A percentile compares a stretch with the other conserved stretches of the same genome.
These are phyloP conservation scores for Hypoxylon sp. DNA, from an alignment of 2,329 filamentous ascomycete species.

Conservation along the genomic window DNA sequence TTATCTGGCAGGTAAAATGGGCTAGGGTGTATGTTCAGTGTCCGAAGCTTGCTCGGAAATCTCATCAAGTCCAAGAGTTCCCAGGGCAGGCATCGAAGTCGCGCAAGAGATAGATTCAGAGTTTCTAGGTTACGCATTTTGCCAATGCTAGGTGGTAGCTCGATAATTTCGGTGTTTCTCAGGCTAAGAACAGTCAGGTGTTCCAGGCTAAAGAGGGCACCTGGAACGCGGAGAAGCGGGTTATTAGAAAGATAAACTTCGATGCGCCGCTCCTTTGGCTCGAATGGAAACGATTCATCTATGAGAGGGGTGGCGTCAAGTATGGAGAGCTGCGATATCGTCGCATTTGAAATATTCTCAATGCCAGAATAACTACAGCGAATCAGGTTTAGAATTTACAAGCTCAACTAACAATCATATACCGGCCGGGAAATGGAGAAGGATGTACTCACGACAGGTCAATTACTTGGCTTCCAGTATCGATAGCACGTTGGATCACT, in stretches of 20 bases:
- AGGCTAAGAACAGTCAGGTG: constrained; percentile 76
- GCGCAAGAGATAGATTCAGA: constrained; percentile 77
- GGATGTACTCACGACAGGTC: constrained; percentile 71
- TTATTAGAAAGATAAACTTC: constrained; percentile 75
- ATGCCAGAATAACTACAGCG: constrained; percentile 62
- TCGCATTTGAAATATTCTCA: constrained; percentile 68
- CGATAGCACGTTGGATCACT: constrained; percentile 68
- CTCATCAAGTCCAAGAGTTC: constrained; percentile 73
- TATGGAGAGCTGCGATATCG: constrained; percentile 69
- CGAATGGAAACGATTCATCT: constrained; percentile 71
- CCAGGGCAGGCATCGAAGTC: constrained; percentile 71
- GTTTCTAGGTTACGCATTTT: constrained; percentile 71
- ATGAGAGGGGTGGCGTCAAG: constrained; percentile 70
- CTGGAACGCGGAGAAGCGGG: constrained; percentile 68
- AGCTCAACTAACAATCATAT: not conserved
- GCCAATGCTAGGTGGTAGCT: constrained; percentile 73
- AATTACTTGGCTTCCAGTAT: constrained; percentile 71
- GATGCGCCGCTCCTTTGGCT: constrained; percentile 70
- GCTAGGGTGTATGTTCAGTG: constrained; percentile 74
- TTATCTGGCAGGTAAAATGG: constrained; percentile 66
- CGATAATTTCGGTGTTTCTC: constrained; percentile 72
- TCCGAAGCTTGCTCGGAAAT: constrained; percentile 61
- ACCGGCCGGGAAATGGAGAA: not conserved
- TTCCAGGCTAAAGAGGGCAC: constrained; percentile 72
- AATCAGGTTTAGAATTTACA: constrained; percentile 7